A percentile compares a stretch with the other conserved stretches of the same genome.
Conservation (phyloP, 805 yeast genomes). For the Metschnikowia vanudenii region DNA sequence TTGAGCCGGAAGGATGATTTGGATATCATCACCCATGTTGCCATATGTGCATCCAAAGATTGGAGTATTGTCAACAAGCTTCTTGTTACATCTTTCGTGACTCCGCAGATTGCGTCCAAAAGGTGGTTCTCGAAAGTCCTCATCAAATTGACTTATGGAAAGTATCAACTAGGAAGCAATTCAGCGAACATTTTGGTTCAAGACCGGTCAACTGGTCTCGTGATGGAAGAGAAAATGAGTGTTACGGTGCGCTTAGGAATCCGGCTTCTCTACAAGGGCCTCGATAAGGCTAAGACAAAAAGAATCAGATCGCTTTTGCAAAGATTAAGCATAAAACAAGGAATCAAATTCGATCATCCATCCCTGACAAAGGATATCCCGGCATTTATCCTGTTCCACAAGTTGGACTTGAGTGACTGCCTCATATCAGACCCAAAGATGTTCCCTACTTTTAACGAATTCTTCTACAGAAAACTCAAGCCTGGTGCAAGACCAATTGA, state of each 20-base stretch:
- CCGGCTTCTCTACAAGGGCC: slow-evolving; percentile 74
- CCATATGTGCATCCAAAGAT: slow-evolving; percentile 78
- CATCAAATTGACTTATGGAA: slow-evolving; percentile 85
- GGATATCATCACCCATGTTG: slow-evolving; percentile 82
- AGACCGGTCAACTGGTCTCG: slow-evolving; percentile 82
- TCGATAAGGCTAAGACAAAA: slow-evolving; percentile 57
- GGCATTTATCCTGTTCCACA: slow-evolving; percentile 79
- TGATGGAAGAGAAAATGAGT: slow-evolving; percentile 92
- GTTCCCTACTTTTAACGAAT: slow-evolving; percentile 79
- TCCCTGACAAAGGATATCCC: slow-evolving; percentile 63
- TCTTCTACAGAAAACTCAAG: slow-evolving; percentile 76
- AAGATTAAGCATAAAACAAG: slow-evolving; percentile 75
- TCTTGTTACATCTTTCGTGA: slow-evolving; percentile 66
- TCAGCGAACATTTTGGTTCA: slow-evolving; percentile 94
- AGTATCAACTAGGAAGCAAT: slow-evolving; percentile 75
- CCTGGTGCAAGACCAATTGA: slow-evolving; percentile 73
- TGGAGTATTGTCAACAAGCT: slow-evolving; percentile 68
- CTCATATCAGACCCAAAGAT: slow-evolving; percentile 43
- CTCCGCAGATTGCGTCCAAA: slow-evolving; percentile 78
- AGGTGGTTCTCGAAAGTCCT: slow-evolving; percentile 85
- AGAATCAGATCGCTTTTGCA: slow-evolving; percentile 60
- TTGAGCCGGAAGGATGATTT: slow-evolving; percentile 51
- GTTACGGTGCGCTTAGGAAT: slow-evolving; percentile 87
- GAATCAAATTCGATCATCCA: slow-evolving; percentile 75
- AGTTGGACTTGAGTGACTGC: slow-evolving; percentile 74